Conservation (phyloP, 2,329 filamentous ascomycete species). For the Ascochyta fabae region DNA sequence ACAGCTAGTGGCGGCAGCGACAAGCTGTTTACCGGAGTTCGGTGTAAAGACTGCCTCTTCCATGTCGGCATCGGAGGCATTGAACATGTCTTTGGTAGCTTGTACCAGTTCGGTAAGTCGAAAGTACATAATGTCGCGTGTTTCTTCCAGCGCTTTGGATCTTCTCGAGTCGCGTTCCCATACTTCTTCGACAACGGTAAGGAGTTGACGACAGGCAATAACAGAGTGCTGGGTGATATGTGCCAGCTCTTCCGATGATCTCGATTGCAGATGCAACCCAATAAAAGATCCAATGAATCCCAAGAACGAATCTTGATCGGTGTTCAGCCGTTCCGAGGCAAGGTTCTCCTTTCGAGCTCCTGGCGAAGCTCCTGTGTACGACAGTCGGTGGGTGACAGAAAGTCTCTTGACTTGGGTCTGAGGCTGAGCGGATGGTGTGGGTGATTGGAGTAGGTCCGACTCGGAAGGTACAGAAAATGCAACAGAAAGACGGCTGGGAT, state of each 20-base stretch:
- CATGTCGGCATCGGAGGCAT: slow-evolving; percentile 69
- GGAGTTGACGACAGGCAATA: slow-evolving; percentile 77
- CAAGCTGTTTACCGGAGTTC: slow-evolving; percentile 76
- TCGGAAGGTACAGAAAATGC: slow-evolving; percentile 50
- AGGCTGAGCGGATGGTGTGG: slow-evolving; percentile 33
- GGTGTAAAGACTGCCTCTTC: slow-evolving; percentile 80
- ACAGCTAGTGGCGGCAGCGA: slow-evolving; percentile 82
- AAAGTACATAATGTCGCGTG: slow-evolving; percentile 78
- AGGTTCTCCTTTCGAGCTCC: slow-evolving; percentile 71
- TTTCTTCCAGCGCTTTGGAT: slow-evolving; percentile 69
- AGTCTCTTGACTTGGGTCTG: slow-evolving; percentile 52
- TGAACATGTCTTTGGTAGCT: slow-evolving; percentile 80
- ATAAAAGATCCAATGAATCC: slow-evolving; percentile 93
- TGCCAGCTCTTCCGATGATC: slow-evolving; percentile 83
- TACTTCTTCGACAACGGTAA: slow-evolving; percentile 81
- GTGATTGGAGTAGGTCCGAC: slow-evolving; percentile 42
- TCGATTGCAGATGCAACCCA: slow-evolving; percentile 90
- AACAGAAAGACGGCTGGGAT: slow-evolving; percentile 40
- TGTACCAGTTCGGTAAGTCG: slow-evolving; percentile 80
- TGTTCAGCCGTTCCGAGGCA: slow-evolving; percentile 80
- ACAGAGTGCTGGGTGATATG: slow-evolving; percentile 84
- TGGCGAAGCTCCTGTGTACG: slow-evolving; percentile 72
- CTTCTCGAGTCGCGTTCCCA: slow-evolving; percentile 76
- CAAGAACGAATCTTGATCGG: slow-evolving; percentile 85
- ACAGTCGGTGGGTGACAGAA: slow-evolving; percentile 74